Base-by-base conservation (phyloP, 345 rosid species). In the Lepidium didymum region DNA sequence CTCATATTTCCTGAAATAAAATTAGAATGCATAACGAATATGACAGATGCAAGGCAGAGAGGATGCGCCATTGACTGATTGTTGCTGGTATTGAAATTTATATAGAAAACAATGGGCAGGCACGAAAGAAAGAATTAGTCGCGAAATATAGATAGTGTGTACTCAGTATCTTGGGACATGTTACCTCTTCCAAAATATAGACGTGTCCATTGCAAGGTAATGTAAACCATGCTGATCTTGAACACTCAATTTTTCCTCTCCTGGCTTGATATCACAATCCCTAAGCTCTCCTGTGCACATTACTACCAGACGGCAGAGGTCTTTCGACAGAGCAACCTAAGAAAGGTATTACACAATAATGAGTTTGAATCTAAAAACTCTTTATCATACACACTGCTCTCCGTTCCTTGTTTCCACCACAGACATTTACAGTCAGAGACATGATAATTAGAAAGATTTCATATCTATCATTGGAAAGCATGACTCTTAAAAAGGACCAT, bases 261-360 rank as follows among this genome's bases (percentile, higher is more conserved):
- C 58, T 33, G 81, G 74, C 66, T 77, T 80, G 66, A 29, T 67
- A 37, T 38, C 69, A 67, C 77, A 84, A 81, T 79, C 77, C 53
- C 69, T 73, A 64, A 93, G 83, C 77, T 85, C 83, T 77, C 97
- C 98, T 19, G 87, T 82, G 84, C 97, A 88, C 69, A 84, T 77
- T 73, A 90, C 89, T 34, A 76, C 83, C 81, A 90, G 73, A 73
- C 65, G 88, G 74, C 90, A 86, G 40, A 93, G 97, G 79, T 93
- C 94, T 77, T 84, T 93, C 34, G 98, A 90, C 78, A 93, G 66
- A 74, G 95, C 87, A 60, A 90, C 86, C 98, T 93, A 77, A 79
- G 35, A 40, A 79, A 49, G 45, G 59, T 37, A 62, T 12, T 12
- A 42, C 7, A 67, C 29, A 61, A 36, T 46, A 60, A 29, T 68